phyloP scores from a whole-genome alignment of 768 basidiomycete genomes.

The Psilocybe subaeruginosa region DNA sequence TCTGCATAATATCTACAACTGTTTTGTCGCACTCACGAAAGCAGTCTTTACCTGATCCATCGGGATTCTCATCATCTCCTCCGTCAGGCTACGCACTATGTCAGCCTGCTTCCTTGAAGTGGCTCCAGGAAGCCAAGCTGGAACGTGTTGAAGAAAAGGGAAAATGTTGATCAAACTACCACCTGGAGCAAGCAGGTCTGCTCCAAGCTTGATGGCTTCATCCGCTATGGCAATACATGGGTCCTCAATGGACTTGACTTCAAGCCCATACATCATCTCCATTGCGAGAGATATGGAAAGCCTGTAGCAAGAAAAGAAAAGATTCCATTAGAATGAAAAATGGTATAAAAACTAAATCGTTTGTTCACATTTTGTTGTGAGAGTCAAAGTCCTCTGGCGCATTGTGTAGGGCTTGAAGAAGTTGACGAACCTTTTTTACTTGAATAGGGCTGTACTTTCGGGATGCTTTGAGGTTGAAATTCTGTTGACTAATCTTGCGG shows the following conservation, averaged over 20 bases:
- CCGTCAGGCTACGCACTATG: background rate
- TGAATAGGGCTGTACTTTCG: constrained; percentile 32
- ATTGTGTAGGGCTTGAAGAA: constrained; percentile 28
- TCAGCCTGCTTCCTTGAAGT: background rate
- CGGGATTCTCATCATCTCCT: constrained; percentile 11
- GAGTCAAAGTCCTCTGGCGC: constrained; percentile 15
- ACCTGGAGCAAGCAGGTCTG: constrained; percentile 14
- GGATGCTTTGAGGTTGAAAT: constrained; percentile 30
- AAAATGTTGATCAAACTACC: constrained; percentile 15
- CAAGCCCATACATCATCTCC: constrained; percentile 22
- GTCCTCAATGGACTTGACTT: constrained; percentile 14
- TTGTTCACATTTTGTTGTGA: constrained; percentile 13
- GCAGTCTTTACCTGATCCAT: constrained; percentile 11
- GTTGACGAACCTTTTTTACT: constrained; percentile 28
- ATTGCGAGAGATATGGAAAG: constrained; percentile 18
- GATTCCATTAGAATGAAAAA: background rate
- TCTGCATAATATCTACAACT: background rate
- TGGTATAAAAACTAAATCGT: background rate
- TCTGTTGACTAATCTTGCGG: constrained; percentile 38
- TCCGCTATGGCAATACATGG: constrained; percentile 31
- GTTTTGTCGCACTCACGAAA: background rate
- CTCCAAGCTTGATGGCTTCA: constrained; percentile 25
- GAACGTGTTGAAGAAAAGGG: constrained; percentile 11
- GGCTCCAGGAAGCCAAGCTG: constrained; percentile 4
- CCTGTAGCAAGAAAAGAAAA: background rate